phyloP scores from a whole-genome alignment of 352 stramenopile species.

The Phytopythium vexans region DNA sequence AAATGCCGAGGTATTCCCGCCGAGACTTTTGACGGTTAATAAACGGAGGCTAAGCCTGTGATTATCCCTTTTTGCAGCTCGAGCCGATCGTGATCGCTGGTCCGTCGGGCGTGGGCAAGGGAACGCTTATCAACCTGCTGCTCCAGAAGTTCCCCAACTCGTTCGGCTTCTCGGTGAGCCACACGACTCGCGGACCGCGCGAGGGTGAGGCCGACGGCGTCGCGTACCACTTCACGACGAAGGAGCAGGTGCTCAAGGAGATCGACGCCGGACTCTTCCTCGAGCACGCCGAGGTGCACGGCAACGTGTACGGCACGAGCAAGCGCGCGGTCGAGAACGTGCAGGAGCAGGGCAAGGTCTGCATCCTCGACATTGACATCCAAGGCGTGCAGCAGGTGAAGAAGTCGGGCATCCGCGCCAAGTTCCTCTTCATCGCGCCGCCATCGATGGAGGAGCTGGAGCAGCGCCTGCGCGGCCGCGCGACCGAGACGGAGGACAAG shows the following conservation, averaged over 20 bases:
- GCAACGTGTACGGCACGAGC: constrained; percentile 97
- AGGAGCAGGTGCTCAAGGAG: constrained; percentile 91
- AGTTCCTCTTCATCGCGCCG: constrained; percentile 97
- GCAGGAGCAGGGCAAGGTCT: constrained; percentile 93
- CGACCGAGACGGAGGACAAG: constrained; percentile 96
- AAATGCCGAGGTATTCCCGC: constrained; percentile 28
- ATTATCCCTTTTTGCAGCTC: constrained; percentile 29
- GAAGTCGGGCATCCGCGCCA: constrained; percentile 75
- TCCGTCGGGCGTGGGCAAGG: constrained; percentile 92
- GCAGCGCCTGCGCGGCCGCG: constrained; percentile 90
- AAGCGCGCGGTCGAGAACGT: constrained; percentile 92
- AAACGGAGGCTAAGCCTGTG: neutral
- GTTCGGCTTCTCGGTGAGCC: constrained; percentile 97
- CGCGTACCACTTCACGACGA: constrained; percentile 96
- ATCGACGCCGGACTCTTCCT: constrained; percentile 96
- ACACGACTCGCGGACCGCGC: constrained; percentile 95
- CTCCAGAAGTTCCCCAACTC: constrained; percentile 76
- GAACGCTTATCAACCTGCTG: constrained; percentile 94
- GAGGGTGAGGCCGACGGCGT: constrained; percentile 94
- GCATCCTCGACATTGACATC: constrained; percentile 98
- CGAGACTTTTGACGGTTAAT: neutral
- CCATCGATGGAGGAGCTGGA: constrained; percentile 95
- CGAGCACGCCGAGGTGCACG: constrained; percentile 97
- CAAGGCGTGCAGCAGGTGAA: constrained; percentile 96
- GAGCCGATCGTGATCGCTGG: constrained; percentile 89